These are phyloP conservation scores for Ambrosia hybrid DNA, from an alignment of 140 eudicot species.

Conservation along the genomic window DNA sequence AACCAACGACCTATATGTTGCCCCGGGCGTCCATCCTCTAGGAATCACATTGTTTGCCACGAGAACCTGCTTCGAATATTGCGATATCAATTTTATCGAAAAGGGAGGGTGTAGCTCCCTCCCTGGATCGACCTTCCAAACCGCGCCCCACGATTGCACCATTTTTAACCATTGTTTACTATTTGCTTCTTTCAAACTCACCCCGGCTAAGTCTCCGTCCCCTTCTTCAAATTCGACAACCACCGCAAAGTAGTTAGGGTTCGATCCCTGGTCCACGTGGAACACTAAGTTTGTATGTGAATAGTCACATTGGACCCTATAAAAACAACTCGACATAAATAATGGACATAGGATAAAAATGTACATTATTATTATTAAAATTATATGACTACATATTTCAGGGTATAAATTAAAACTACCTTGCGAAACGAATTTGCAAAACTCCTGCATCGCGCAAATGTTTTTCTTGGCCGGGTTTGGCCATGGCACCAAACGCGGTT, in stretches of 20 bases:
- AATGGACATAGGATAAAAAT: not conserved
- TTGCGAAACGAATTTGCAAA: slow-evolving; percentile 52
- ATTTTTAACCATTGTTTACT: slow-evolving; percentile 50
- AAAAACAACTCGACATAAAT: not conserved
- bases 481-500: slow-evolving; percentile 85
- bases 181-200: slow-evolving; percentile 47
- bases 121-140: slow-evolving; percentile 73
- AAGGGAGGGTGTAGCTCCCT: slow-evolving; percentile 59
- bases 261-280: slow-evolving; percentile 77
- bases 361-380: not conserved
- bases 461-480: slow-evolving; percentile 63
- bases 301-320: slow-evolving; percentile 72
- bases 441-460: slow-evolving; percentile 66
- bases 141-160: slow-evolving; percentile 92
- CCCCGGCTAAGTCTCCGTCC: slow-evolving; percentile 76
- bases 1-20: slow-evolving; percentile 58
- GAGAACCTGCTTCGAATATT: slow-evolving; percentile 39
- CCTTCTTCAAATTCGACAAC: slow-evolving; percentile 77
- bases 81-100: slow-evolving; percentile 57
- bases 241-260: slow-evolving; percentile 61
- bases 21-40: slow-evolving; percentile 70
- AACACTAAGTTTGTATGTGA: slow-evolving; percentile 51
- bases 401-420: slow-evolving; percentile 33
- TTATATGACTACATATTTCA: not conserved
- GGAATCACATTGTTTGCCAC: slow-evolving; percentile 79